These are phyloP conservation scores for Phycomyces nitens DNA, from an alignment of 192 early-diverging fungal species.

Conservation along the genomic window DNA sequence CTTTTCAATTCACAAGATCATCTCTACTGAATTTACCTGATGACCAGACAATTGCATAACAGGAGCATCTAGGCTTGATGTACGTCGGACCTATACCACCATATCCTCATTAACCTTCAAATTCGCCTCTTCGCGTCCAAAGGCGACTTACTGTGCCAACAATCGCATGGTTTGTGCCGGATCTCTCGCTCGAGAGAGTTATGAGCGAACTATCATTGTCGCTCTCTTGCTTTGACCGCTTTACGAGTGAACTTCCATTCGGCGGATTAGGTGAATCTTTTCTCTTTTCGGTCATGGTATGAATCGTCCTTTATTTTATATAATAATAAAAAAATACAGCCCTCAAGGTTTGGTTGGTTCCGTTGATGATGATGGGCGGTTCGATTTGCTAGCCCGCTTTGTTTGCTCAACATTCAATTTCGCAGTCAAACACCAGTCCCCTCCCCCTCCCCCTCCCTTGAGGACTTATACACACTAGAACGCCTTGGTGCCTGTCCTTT, in stretches of 20 bases:
- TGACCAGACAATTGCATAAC: slow-evolving; percentile 88
- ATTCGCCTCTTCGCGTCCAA: background rate
- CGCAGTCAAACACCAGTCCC: background rate
- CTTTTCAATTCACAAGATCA: background rate
- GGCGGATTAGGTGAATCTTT: slow-evolving; percentile 12
- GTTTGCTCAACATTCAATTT: too few relatives aligned
- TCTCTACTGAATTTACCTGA: slow-evolving; percentile 31
- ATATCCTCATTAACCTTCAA: background rate
- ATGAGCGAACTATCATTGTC: slow-evolving; percentile 11
- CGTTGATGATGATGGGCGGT: too few relatives aligned
- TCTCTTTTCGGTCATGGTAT: slow-evolving; percentile 25
- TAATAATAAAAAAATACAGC: slow-evolving; percentile 1
- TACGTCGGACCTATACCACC: slow-evolving; percentile 44
- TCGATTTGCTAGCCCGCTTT: too few relatives aligned
- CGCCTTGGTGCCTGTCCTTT: background rate
- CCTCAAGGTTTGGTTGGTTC: background rate
- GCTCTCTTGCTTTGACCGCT: slow-evolving; percentile 15
- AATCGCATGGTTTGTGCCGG: slow-evolving; percentile 31
- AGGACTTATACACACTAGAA: too few relatives aligned
- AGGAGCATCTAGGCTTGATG: slow-evolving; percentile 75
- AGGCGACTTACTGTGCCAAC: slow-evolving; percentile 31
- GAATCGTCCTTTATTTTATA: background rate
- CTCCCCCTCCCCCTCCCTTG: background rate
- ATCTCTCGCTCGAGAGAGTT: slow-evolving; percentile 23
- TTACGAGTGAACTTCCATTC: slow-evolving; percentile 10